Evolutionary conservation across 2,329 filamentous ascomycete genomes (phyloP).

Genomic region (Sphaceloma murrayae): DNA sequence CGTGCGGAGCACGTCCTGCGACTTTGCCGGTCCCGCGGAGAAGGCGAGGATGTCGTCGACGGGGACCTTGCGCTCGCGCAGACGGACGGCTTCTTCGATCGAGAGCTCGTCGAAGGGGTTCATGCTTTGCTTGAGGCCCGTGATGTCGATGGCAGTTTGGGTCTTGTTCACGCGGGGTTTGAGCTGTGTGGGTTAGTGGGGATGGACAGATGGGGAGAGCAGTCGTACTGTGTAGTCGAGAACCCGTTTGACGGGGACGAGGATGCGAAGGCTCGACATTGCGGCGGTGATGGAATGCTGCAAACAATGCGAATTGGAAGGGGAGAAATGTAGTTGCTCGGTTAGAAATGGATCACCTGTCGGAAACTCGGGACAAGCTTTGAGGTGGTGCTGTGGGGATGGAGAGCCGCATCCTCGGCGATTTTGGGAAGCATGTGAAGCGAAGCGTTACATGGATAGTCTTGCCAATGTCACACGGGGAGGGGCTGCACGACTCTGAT

Average conservation of each 20-base stretch:
- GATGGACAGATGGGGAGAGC: slow-evolving; percentile 7
- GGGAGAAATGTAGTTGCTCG: slow-evolving; percentile 4
- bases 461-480: neutral
- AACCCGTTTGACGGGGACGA: slow-evolving; percentile 49
- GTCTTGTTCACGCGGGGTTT: slow-evolving; percentile 62
- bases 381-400: neutral
- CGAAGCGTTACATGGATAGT: neutral
- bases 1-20: slow-evolving; percentile 79
- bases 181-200: slow-evolving; percentile 38
- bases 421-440: slow-evolving; percentile 8
- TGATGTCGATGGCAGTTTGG: slow-evolving; percentile 80
- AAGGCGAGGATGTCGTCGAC: slow-evolving; percentile 89
- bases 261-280: slow-evolving; percentile 39
- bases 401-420: slow-evolving; percentile 14
- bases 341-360: slow-evolving; percentile 16
- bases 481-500: no score
- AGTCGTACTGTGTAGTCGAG: slow-evolving; percentile 48
- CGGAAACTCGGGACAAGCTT: slow-evolving; percentile 8
- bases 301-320: neutral
- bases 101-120: slow-evolving; percentile 99
- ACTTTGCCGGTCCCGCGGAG: slow-evolving; percentile 78
- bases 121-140: slow-evolving; percentile 93
- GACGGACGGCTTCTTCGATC: slow-evolving; percentile 87
- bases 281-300: neutral
- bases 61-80: slow-evolving; percentile 66